Conservation (phyloP, 768 basidiomycete species). For the Kwoniella dejecticola region DNA sequence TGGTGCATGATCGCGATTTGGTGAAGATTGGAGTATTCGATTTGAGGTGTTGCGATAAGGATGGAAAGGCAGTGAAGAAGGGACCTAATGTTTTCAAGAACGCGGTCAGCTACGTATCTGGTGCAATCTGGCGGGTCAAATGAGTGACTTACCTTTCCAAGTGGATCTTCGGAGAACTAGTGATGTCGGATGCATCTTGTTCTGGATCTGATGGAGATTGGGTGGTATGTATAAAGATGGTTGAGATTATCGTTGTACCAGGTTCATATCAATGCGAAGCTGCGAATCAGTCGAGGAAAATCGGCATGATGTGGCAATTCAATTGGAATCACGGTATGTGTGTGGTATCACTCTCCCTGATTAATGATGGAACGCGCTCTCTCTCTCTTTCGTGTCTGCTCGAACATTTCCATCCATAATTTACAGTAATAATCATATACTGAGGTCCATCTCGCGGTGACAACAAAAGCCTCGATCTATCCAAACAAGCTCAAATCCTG, state of each 20-base stretch:
- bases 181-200: slow-evolving; percentile 42
- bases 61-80: slow-evolving; percentile 90
- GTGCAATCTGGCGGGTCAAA: too few relatives aligned
- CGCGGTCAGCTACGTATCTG: too few relatives aligned
- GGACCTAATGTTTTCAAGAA: too few relatives aligned
- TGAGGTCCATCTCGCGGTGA: neutral
- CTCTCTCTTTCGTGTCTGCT: slow-evolving; percentile 14
- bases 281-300: too few relatives aligned
- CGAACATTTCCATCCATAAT: slow-evolving; percentile 14
- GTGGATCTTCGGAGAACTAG: slow-evolving; percentile 52
- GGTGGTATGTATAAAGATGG: too few relatives aligned
- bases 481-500: too few relatives aligned
- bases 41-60: slow-evolving; percentile 74
- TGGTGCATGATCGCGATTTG: slow-evolving; percentile 82
- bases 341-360: neutral
- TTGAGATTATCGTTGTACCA: too few relatives aligned
- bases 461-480: too few relatives aligned
- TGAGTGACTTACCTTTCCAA: slow-evolving; percentile 59
- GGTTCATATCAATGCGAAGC: too few relatives aligned
- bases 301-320: slow-evolving; percentile 17
- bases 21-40: slow-evolving; percentile 86
- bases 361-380: slow-evolving; percentile 6
- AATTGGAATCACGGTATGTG: neutral
- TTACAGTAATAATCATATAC: neutral
- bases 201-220: neutral